These are phyloP conservation scores for Lanmaoa rubissima DNA, from an alignment of 768 basidiomycete genomes.

Conservation along the genomic window DNA sequence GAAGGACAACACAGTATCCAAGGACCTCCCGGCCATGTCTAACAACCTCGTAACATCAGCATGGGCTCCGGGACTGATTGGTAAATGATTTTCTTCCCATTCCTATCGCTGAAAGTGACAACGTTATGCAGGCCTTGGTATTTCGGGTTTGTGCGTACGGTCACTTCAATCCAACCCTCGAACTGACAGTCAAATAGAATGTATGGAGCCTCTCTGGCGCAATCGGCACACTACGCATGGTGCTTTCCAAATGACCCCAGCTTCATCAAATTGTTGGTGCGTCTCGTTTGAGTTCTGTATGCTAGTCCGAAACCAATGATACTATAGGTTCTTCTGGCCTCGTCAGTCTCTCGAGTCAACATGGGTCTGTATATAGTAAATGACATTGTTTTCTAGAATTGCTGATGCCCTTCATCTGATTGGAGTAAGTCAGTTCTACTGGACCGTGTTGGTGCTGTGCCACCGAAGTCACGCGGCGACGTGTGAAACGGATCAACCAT, in stretches of 20 bases:
- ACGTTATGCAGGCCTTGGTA: background rate
- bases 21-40: slow-evolving; percentile 1
- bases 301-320: background rate
- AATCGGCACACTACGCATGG: background rate
- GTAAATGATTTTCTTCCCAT: background rate
- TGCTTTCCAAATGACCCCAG: slow-evolving; percentile 5
- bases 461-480: background rate
- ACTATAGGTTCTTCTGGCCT: slow-evolving; percentile 9
- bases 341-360: background rate
- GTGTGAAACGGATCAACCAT: slow-evolving; percentile 1
- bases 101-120: background rate
- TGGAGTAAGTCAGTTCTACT: slow-evolving; percentile 5
- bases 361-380: background rate
- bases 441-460: slow-evolving; percentile 4
- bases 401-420: slow-evolving; percentile 5
- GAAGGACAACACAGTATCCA: background rate
- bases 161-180: background rate
- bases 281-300: background rate
- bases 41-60: background rate
- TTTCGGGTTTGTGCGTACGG: slow-evolving; percentile 6
- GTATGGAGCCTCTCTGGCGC: slow-evolving; percentile 10
- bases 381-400: slow-evolving; percentile 2
- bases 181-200: slow-evolving; percentile 1
- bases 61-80: slow-evolving; percentile 13
- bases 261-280: slow-evolving; percentile 10